A percentile compares a stretch with the other conserved stretches of the same genome.
Conservation (phyloP, 2,329 filamentous ascomycete genomes). For the Daldinia sp. region DNA sequence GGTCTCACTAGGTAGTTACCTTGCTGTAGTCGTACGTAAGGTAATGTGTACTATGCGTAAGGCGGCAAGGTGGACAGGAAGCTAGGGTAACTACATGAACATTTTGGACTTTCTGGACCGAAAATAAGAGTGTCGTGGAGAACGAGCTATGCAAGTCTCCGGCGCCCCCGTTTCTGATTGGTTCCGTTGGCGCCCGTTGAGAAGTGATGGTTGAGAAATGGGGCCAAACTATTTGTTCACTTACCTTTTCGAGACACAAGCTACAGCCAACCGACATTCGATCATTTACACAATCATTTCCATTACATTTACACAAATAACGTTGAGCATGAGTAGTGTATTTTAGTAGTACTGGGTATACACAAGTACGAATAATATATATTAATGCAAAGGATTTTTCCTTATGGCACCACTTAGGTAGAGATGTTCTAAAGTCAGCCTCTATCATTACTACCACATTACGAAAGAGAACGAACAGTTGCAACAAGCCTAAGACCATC, state of each 20-base stretch:
- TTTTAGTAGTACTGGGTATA: conserved; percentile 11
- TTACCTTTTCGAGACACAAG: conserved; percentile 26
- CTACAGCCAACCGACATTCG: conserved; percentile 18
- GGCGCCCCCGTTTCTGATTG: conserved; percentile 34
- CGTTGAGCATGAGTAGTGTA: conserved; percentile 14
- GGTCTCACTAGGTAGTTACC: conserved; percentile 1
- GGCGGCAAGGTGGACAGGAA: conserved; percentile 26
- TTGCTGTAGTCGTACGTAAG: conserved; percentile 14
- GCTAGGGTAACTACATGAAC: conserved; percentile 23
- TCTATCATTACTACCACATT: conserved; percentile 7
- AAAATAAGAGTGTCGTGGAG: conserved; percentile 31
- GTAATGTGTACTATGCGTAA: conserved; percentile 28
- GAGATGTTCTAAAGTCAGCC: neutral
- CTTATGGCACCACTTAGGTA: neutral
- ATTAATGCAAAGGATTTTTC: neutral
- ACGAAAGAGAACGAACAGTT: conserved; percentile 1
- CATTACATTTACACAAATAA: conserved; percentile 10
- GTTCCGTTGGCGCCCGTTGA: conserved; percentile 52
- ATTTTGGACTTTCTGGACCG: conserved; percentile 5
- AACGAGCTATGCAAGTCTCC: conserved; percentile 30
- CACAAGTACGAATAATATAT: neutral
- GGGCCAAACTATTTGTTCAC: conserved; percentile 33
- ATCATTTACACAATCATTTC: conserved; percentile 1
- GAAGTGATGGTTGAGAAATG: conserved; percentile 47
- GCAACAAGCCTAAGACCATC: conserved; percentile 9